Base-by-base conservation (phyloP, 225 moss, liverwort and hornwort species). In the Physcomitrellopsis africana region DNA sequence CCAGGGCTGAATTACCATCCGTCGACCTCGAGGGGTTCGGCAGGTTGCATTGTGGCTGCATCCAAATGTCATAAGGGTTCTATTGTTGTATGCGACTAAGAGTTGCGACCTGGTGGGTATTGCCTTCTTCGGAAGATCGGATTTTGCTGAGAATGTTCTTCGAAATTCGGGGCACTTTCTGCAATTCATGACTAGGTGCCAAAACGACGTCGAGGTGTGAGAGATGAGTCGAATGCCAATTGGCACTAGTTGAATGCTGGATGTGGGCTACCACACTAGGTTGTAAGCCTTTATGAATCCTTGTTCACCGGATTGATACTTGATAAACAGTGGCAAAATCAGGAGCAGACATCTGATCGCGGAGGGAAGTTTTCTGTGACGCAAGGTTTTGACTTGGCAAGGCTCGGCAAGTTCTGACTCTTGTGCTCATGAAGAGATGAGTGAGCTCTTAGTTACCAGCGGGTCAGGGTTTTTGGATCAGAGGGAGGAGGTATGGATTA, bases 331-430 rank as follows among this genome's bases (percentile, higher is more conserved):
- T 47, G 65, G 20, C 37, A 65, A 18, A 44, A 54, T 54, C 37
- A 44, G 26, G 29, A 17, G 44, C 23, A 3, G 24, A 26, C 20
- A 27, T 2, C 20, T 2, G 59, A 64, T 69, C n/a, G 8, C 12
- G 26, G 54, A 23, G 81, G 69, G 75, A 37, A 42, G 44, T 63
- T 80, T 69, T 46, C 60, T n/a, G 76, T 46, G 78, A 42, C 15
- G 60, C 32, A 19, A 16, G 64, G 32, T 37, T 2, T 37, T 5
- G 32, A 37, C 4, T 5, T 37, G 32, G 32, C 7, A 37, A 37
- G 3, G 17, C 3, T 13, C 14, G 15, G 17, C 60, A 75, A 79
- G 72, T 57, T 51, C 2, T 8, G 46, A 27, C 26, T 15, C 10
- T 43, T 10, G 68, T 67, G 73, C 56, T 58, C 58, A 24, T 29